A percentile compares a stretch with the other conserved stretches of the same genome.
Evolutionary conservation across 768 basidiomycete species (phyloP).

Genomic region (Lyophyllum semitale): DNA sequence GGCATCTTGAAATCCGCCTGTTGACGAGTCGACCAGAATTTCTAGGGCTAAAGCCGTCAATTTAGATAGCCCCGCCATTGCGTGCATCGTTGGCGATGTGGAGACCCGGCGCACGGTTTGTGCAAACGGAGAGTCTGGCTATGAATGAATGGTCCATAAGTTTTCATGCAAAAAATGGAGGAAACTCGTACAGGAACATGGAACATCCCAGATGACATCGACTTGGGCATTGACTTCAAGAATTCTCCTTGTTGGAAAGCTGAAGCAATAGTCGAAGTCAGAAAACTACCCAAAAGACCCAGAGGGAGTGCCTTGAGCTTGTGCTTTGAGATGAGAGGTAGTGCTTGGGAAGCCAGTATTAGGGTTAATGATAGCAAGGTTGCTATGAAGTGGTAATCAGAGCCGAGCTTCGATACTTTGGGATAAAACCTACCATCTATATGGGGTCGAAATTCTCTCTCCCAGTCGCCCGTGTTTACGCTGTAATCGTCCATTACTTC

Average conservation of each 20-base stretch:
- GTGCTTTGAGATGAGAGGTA: conserved; percentile 52
- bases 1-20: conserved; percentile 22
- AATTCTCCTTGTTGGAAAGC: conserved; percentile 61
- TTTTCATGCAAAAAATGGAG: not conserved
- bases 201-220: conserved; percentile 28
- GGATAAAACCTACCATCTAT: conserved; percentile 39
- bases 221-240: conserved; percentile 41
- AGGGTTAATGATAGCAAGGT: conserved; percentile 52
- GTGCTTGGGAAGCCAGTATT: conserved; percentile 61
- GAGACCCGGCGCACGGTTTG: conserved; percentile 32
- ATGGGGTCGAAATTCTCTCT: conserved; percentile 65
- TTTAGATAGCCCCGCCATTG: conserved; percentile 42
- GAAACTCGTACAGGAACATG: conserved; percentile 30
- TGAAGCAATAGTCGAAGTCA: conserved; percentile 50
- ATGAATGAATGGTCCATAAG: conserved; percentile 6
- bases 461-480: conserved; percentile 50
- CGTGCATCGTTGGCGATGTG: conserved; percentile 35
- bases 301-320: conserved; percentile 67
- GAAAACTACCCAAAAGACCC: conserved; percentile 33
- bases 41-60: conserved; percentile 36
- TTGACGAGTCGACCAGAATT: conserved; percentile 35
- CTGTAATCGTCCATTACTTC: conserved; percentile 69
- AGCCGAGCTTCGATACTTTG: not conserved
- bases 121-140: conserved; percentile 30
- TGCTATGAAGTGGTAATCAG: conserved; percentile 22